Percentiles rank a stretch among this genome's conserved stretches.
phyloP scores from a whole-genome alignment of 2,329 filamentous ascomycete genomes.

The Botrytis medusae region DNA sequence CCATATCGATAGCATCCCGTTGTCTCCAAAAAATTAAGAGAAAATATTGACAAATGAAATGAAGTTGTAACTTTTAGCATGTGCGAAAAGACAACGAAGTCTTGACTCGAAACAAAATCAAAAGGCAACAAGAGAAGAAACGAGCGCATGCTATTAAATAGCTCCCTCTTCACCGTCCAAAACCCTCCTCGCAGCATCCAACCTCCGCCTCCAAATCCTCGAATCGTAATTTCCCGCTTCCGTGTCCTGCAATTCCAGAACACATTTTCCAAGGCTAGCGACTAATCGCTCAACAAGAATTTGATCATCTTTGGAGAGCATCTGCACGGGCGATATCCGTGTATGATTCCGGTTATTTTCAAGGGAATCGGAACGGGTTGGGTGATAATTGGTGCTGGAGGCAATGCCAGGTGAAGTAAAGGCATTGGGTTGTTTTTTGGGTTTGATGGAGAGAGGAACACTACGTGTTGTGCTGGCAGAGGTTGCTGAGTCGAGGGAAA shows the following conservation, averaged over 20 bases:
- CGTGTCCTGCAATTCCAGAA: slow-evolving; percentile 57
- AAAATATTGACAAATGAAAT: not conserved
- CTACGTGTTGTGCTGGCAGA: slow-evolving; percentile 57
- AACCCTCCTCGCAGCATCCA: slow-evolving; percentile 72
- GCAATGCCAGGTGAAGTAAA: slow-evolving; percentile 17
- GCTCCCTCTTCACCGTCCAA: slow-evolving; percentile 65
- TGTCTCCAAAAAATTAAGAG: not conserved
- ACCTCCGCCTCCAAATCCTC: slow-evolving; percentile 64
- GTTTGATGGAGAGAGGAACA: slow-evolving; percentile 59
- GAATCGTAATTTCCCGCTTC: slow-evolving; percentile 57
- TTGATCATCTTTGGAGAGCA: slow-evolving; percentile 53
- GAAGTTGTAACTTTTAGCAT: not conserved
- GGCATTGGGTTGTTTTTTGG: slow-evolving; percentile 38
- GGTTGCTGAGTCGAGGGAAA: slow-evolving; percentile 41
- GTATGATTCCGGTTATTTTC: slow-evolving; percentile 26
- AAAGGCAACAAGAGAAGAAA: not conserved
- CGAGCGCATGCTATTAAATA: slow-evolving; percentile 25
- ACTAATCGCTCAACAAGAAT: slow-evolving; percentile 60
- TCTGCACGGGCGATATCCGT: slow-evolving; percentile 35
- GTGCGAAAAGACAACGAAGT: not conserved
- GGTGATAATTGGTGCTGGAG: slow-evolving; percentile 1
- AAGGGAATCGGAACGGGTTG: slow-evolving; percentile 21
- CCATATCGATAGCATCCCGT: not conserved
- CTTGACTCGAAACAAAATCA: slow-evolving; percentile 1
- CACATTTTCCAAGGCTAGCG: slow-evolving; percentile 59